phyloP scores from a whole-genome alignment of 108 stramenopile species.

The Nitzschia putrida region DNA sequence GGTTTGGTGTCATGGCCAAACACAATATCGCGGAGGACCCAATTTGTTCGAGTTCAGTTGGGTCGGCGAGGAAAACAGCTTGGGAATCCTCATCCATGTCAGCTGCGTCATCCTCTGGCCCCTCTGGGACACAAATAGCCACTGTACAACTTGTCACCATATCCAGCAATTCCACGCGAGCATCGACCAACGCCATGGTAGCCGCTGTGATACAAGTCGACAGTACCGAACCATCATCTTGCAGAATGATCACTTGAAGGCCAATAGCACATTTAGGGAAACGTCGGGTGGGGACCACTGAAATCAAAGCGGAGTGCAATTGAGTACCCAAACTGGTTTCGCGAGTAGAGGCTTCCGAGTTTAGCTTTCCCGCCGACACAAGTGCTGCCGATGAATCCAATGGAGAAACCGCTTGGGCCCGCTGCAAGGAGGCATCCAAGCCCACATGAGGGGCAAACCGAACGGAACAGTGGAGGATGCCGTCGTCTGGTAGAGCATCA shows the following conservation, averaged over 20 bases:
- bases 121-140: conserved; percentile 41
- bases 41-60: conserved; percentile 57
- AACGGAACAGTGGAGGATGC: conserved; percentile 47
- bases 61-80: conserved; percentile 58
- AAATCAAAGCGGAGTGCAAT: conserved; percentile 54
- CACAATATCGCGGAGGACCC: conserved; percentile 47
- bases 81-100: neutral
- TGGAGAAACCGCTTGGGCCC: conserved; percentile 27
- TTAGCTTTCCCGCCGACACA: conserved; percentile 38
- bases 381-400: conserved; percentile 25
- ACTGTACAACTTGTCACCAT: conserved; percentile 65
- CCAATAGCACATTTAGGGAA: conserved; percentile 61
- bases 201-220: conserved; percentile 69
- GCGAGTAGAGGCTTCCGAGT: conserved; percentile 28
- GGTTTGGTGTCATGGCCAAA: conserved; percentile 79
- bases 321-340: conserved; percentile 60
- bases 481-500: conserved; percentile 17
- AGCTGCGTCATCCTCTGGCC: conserved; percentile 4
- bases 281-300: conserved; percentile 44
- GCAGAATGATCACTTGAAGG: conserved; percentile 69
- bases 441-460: conserved; percentile 68
- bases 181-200: conserved; percentile 72
- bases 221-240: conserved; percentile 79
- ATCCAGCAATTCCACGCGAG: conserved; percentile 65
- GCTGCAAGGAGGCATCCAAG: conserved; percentile 40